Evolutionary conservation across 768 basidiomycete genomes (phyloP).

Genomic region (Naganishia friedmannii): DNA sequence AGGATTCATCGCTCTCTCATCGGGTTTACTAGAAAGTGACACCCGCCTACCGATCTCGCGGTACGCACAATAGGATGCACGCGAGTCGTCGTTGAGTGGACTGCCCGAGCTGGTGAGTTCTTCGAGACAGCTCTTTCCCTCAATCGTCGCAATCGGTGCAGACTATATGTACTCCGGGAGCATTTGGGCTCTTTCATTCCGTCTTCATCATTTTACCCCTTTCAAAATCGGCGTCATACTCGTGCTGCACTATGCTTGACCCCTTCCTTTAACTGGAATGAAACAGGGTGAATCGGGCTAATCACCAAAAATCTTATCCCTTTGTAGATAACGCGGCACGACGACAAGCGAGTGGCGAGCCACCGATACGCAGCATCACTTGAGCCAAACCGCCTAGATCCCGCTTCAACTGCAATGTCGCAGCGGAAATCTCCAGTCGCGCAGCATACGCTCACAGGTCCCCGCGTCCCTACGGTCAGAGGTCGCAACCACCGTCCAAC

Average conservation of each 20-base stretch:
- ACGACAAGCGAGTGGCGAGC: not conserved
- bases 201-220: not conserved
- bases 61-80: not conserved
- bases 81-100: not conserved
- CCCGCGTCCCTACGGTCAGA: slow-evolving; percentile 15
- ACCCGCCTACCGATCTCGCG: no score
- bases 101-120: not conserved
- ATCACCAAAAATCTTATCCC: not conserved
- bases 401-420: not conserved
- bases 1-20: no score
- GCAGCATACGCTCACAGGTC: slow-evolving; percentile 14
- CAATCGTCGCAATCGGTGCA: not conserved
- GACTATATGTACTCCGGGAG: not conserved
- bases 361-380: not conserved
- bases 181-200: not conserved
- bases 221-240: not conserved
- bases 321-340: not conserved
- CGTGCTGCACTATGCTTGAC: not conserved
- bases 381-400: not conserved
- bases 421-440: slow-evolving; percentile 21
- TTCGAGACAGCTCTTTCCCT: not conserved
- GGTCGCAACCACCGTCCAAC: slow-evolving; percentile 8
- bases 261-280: not conserved
- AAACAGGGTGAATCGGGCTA: slow-evolving; percentile 3
- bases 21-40: no score